Evolutionary conservation across 2,329 filamentous ascomycete genomes (phyloP).

Genomic region (Escovopsis weberi): DNA sequence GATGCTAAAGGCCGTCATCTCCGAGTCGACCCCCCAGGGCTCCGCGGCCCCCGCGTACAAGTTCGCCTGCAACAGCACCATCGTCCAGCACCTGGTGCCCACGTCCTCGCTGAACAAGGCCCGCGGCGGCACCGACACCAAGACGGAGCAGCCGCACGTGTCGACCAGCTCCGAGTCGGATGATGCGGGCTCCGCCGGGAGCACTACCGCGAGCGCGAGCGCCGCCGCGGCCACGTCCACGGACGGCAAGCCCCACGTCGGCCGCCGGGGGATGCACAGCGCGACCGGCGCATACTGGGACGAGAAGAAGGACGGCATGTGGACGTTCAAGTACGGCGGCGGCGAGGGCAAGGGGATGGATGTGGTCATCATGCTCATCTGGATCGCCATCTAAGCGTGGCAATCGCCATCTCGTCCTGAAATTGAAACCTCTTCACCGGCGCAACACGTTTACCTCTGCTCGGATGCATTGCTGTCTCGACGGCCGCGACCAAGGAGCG

Average conservation of each 20-base stretch:
- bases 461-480: too few species aligned
- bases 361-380: slow-evolving; percentile 60
- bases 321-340: slow-evolving; percentile 73
- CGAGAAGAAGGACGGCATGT: slow-evolving; percentile 80
- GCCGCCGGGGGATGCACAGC: slow-evolving; percentile 80
- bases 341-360: slow-evolving; percentile 53
- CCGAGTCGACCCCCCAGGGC: slow-evolving; percentile 49
- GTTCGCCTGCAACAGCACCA: slow-evolving; percentile 95
- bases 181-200: slow-evolving; percentile 2
- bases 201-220: too few species aligned
- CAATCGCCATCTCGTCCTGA: background rate
- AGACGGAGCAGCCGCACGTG: slow-evolving; percentile 35
- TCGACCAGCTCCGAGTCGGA: slow-evolving; percentile 34
- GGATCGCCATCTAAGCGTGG: slow-evolving; percentile 49
- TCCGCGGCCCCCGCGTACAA: slow-evolving; percentile 58
- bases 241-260: slow-evolving; percentile 56
- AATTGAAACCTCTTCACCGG: too few species aligned
- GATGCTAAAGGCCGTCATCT: slow-evolving; percentile 64
- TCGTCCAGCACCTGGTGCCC: slow-evolving; percentile 80
- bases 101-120: slow-evolving; percentile 49
- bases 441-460: too few species aligned
- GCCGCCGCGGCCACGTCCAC: slow-evolving; percentile 30
- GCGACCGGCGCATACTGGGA: slow-evolving; percentile 81
- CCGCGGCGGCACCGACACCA: slow-evolving; percentile 32
- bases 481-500: too few species aligned